A percentile compares a stretch with the other conserved stretches of the same genome.
phyloP scores from a whole-genome alignment of 768 basidiomycete genomes.

The Calocybe indica region DNA sequence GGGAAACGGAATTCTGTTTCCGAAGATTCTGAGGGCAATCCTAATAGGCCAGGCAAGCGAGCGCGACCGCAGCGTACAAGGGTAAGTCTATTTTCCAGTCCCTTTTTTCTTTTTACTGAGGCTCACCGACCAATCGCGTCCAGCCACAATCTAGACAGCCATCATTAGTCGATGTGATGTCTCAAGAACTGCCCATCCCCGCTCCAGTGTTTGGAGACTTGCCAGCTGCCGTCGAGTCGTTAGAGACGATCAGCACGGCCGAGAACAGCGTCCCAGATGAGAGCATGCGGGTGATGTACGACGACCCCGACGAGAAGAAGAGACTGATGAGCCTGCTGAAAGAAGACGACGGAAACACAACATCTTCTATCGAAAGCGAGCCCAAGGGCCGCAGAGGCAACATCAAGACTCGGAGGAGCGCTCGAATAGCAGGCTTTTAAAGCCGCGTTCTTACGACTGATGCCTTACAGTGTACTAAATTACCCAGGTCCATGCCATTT shows the following conservation, averaged over 20 bases:
- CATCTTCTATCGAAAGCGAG: conserved; percentile 11
- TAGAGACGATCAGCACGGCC: conserved; percentile 22
- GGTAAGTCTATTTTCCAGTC: conserved; percentile 19
- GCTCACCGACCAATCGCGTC: neutral
- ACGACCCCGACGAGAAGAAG: conserved; percentile 61
- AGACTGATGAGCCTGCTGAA: conserved; percentile 52
- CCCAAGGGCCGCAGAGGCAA: conserved; percentile 13
- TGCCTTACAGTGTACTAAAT: too few species aligned
- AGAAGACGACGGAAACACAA: conserved; percentile 15
- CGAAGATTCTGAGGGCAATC: conserved; percentile 19
- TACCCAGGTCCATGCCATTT: too few species aligned
- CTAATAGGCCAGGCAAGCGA: conserved; percentile 26
- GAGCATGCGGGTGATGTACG: conserved; percentile 56
- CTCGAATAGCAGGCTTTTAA: conserved; percentile 14
- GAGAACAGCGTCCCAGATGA: conserved; percentile 27
- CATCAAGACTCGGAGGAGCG: conserved; percentile 11
- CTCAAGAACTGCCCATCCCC: conserved; percentile 11
- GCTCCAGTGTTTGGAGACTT: conserved; percentile 15
- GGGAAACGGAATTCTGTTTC: conserved; percentile 56
- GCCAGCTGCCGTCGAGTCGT: conserved; percentile 18
- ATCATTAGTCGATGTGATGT: conserved; percentile 23
- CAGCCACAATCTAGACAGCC: conserved; percentile 34
- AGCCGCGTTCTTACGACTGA: too few species aligned
- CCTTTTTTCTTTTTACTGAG: neutral
- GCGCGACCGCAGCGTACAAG: conserved; percentile 25